Percentiles rank a stretch among this genome's conserved stretches.
phyloP scores from a whole-genome alignment of 495 filamentous ascomycete species.

The Hyaloscypha variabilis region DNA sequence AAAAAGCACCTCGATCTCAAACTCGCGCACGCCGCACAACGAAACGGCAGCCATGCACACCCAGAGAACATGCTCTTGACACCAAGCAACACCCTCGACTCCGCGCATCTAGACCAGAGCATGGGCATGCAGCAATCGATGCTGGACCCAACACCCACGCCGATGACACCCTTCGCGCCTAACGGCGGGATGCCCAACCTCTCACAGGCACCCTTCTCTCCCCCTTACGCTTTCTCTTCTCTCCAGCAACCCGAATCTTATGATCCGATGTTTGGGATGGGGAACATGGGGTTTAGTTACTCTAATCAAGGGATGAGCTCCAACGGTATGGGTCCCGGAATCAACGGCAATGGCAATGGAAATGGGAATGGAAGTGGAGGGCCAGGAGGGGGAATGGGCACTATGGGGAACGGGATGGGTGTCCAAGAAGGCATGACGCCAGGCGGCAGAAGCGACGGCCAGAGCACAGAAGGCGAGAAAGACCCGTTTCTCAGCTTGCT shows the following conservation, averaged over 20 bases:
- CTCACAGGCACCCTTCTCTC: constrained; percentile 40
- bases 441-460: constrained; percentile 40
- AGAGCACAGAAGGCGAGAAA: constrained; percentile 57
- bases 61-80: constrained; percentile 22
- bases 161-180: constrained; percentile 12
- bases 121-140: constrained; percentile 17
- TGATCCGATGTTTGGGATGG: constrained; percentile 60
- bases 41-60: not conserved
- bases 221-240: constrained; percentile 38
- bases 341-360: not conserved
- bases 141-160: constrained; percentile 21
- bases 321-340: no score
- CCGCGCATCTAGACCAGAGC: not conserved
- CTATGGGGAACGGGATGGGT: constrained; percentile 38
- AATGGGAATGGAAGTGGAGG: not conserved
- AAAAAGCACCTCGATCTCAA: constrained; percentile 29
- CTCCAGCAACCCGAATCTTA: constrained; percentile 36
- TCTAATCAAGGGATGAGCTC: no score
- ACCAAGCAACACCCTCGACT: constrained; percentile 11
- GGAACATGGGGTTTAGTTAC: constrained; percentile 43
- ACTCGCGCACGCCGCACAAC: constrained; percentile 10
- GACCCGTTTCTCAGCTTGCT: constrained; percentile 80
- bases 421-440: constrained; percentile 40
- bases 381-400: not conserved
- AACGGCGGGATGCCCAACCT: constrained; percentile 31